Evolutionary conservation across 163 green algal species (phyloP), one percentile per base, ranked within the genome.

Genomic region (Prototheca wickerhamii): DNA sequence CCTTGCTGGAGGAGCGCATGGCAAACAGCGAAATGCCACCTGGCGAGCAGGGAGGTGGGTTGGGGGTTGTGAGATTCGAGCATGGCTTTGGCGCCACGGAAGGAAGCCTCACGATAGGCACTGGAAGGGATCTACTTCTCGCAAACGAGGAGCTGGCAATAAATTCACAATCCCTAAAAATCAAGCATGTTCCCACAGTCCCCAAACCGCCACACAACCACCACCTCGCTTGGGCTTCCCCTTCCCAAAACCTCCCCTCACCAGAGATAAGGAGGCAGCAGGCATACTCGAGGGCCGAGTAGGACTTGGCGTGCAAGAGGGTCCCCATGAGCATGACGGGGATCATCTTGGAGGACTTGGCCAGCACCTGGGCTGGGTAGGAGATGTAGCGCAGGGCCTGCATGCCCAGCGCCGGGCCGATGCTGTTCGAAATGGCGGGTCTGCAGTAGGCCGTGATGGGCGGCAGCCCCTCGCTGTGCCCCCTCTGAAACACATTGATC

Each of bases 311-410:
- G 57, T 91, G 84, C 33, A 98, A 73, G 3, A 98, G 23, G 2
- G 83, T 88, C 23, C 92, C 93, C 71, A 93, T 86, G 0, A 97
- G n/a, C 93, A 98, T 98, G 21, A 98, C 91, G 0, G 91, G 92
- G 3, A 99, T 89, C 91, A 97, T 95, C 77, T 99, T 99, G 74
- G 86, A 96, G 25, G 87, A 96, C 79, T 99, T 99, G 35, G 87
- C 89, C 25, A 98, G 81, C 58, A 97, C 91, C 81, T 93, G 86
- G 0, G 88, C 87, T 15, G 89, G 87, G 69, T 98, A 98, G 63
- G 78, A 91, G 73, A 98, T 98, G 72, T 95, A 96, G 64, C 91
- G 93, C 5, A 98, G 78, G 0, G 92, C 92, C 20, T 91, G 61
- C 28, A 91, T 84, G 20, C 92, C 92, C 32, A 79, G 91, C 2